A percentile compares a stretch with the other conserved stretches of the same genome.
phyloP scores from a whole-genome alignment of 192 early-diverging fungal species.

The Backusella luteola region DNA sequence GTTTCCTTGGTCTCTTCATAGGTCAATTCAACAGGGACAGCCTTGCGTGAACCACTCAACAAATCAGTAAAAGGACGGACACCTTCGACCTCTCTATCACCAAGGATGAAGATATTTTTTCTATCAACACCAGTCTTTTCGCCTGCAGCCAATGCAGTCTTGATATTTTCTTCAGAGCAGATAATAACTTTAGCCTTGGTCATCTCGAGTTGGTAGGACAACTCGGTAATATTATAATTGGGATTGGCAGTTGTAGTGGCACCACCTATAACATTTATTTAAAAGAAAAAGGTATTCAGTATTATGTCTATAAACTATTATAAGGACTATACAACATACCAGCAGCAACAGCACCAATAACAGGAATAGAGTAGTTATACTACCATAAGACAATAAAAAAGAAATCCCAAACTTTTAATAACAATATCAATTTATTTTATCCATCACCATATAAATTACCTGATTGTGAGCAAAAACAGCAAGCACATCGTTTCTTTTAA shows the following conservation, averaged over 20 bases:
- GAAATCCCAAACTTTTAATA: background rate
- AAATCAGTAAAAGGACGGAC: conserved; percentile 22
- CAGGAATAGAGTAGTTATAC: conserved; percentile 33
- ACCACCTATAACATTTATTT: conserved; percentile 44
- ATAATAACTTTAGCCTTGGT: conserved; percentile 69
- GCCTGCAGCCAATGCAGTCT: conserved; percentile 29
- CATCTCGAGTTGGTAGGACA: conserved; percentile 71
- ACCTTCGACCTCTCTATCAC: conserved; percentile 13
- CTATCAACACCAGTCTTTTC: conserved; percentile 9
- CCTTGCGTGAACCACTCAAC: conserved; percentile 14
- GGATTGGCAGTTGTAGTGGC: conserved; percentile 79
- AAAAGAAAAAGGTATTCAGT: background rate
- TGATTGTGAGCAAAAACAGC: conserved; percentile 32
- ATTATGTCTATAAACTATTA: background rate
- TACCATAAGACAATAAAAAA: background rate
- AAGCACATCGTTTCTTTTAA: conserved; percentile 28
- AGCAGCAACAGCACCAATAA: conserved; percentile 40
- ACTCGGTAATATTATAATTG: conserved; percentile 71
- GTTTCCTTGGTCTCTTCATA: conserved; percentile 29
- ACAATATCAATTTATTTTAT: background rate
- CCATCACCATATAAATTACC: conserved; percentile 18
- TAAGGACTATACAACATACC: conserved; percentile 30
- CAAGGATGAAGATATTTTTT: conserved; percentile 32
- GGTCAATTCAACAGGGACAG: conserved; percentile 17
- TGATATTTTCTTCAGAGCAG: conserved; percentile 32